Evolutionary conservation across 106 monocot species (phyloP).

Genomic region (Apostasia ramifera): DNA sequence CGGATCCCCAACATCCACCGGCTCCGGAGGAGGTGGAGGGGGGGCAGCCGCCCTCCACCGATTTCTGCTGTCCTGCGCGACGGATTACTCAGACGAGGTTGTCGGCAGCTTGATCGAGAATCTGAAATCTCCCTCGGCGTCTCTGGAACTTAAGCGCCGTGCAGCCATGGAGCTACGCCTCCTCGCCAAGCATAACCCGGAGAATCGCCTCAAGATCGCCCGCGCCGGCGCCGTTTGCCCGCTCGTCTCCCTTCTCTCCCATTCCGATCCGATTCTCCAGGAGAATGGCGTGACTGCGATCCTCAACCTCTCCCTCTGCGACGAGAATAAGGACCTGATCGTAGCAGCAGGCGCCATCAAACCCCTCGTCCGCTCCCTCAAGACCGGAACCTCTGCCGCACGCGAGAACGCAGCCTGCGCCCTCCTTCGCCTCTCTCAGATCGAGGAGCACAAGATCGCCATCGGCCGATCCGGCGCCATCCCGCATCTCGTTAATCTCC

Average conservation of each 20-base stretch:
- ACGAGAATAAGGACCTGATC: conserved; percentile 50
- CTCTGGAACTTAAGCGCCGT: conserved; percentile 28
- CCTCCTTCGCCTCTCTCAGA: conserved; percentile 40
- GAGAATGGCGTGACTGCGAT: conserved; percentile 40
- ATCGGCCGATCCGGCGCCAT: conserved; percentile 66
- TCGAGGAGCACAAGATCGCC: conserved; percentile 26
- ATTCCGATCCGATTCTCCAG: conserved; percentile 33
- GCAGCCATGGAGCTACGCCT: conserved; percentile 53
- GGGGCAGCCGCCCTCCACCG: conserved; percentile 10
- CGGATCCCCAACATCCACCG: conserved; percentile 4
- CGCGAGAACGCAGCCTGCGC: conserved; percentile 67
- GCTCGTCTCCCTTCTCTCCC: conserved; percentile 41
- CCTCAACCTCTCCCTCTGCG: conserved; percentile 50
- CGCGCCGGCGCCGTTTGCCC: conserved; percentile 42
- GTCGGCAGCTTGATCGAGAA: conserved; percentile 27
- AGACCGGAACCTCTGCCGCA: conserved; percentile 24
- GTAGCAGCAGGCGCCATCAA: conserved; percentile 49
- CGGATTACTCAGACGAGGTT: conserved; percentile 26
- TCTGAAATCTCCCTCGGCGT: conserved; percentile 32
- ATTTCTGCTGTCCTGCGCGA: conserved; percentile 18
- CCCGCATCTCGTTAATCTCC: conserved; percentile 32
- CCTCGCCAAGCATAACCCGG: conserved; percentile 39
- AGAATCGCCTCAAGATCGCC: conserved; percentile 49
- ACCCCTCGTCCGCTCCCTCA: conserved; percentile 36
- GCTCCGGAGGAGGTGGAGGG: background rate